Evolutionary conservation across 306 rosid genomes (phyloP).

Genomic region (Urtica urens): DNA sequence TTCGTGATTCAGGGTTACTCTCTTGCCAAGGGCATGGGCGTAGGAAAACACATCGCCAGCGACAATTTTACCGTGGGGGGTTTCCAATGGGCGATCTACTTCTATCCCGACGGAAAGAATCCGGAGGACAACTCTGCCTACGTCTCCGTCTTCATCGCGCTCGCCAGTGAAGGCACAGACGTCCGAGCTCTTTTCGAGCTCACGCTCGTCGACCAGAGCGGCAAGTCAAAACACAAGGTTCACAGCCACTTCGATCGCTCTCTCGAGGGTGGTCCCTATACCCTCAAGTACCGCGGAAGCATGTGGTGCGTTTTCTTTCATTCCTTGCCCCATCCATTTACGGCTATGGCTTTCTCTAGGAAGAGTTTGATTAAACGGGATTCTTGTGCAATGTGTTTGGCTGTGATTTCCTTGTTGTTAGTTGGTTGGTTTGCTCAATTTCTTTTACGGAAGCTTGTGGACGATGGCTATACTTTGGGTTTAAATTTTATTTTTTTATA

Average conservation of each 20-base stretch:
- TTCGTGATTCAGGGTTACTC: slow-evolving; percentile 82
- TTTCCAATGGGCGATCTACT: slow-evolving; percentile 90
- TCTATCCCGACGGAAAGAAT: slow-evolving; percentile 91
- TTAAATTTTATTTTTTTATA: background rate
- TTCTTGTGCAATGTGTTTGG: background rate
- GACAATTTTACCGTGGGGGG: slow-evolving; percentile 90
- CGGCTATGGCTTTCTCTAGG: background rate
- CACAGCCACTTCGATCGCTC: slow-evolving; percentile 90
- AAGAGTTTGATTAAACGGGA: background rate
- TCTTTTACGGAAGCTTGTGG: background rate
- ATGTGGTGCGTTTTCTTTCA: slow-evolving; percentile 50
- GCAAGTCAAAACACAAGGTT: slow-evolving; percentile 78
- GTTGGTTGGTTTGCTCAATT: background rate
- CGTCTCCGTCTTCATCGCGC: slow-evolving; percentile 89
- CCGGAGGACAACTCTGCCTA: slow-evolving; percentile 89
- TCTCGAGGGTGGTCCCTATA: slow-evolving; percentile 86
- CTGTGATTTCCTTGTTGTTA: background rate
- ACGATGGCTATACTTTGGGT: too few species aligned
- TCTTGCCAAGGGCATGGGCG: slow-evolving; percentile 88
- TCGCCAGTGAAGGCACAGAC: slow-evolving; percentile 91
- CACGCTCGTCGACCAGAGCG: slow-evolving; percentile 76
- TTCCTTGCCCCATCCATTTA: background rate
- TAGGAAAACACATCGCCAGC: slow-evolving; percentile 89
- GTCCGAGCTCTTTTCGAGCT: slow-evolving; percentile 88
- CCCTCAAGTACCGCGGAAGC: slow-evolving; percentile 92